Base-by-base conservation (phyloP, 176 grass and related monocot species). In the Leersia perrieri region DNA sequence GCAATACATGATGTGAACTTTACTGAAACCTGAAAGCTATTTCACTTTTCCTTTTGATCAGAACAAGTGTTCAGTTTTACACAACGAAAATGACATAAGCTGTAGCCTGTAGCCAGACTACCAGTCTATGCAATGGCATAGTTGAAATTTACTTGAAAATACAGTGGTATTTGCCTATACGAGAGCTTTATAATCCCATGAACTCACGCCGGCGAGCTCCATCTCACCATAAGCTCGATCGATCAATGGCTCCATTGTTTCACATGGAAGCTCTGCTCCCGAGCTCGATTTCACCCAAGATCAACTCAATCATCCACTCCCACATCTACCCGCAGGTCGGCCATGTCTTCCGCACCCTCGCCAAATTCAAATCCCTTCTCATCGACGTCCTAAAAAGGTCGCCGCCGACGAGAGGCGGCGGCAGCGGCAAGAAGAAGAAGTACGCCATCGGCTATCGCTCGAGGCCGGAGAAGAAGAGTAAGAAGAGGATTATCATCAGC, bases 301-400 rank as follows among this genome's bases (percentile, higher is more conserved):
- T 87, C 39, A 87, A 73, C 78, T 34, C 81, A 38, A 74, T 90
- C 42, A 76, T 93, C 77, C 88, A 90, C 30, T 81, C 84, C 34
- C 85, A 87, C 51, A 80, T 88, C 77, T 87, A 90, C 67, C 84
- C 77, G 14, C 84, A 87, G 11, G 77, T 85, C 9, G 84, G 81
- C 66, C 81, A 68, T 38, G 84, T 90, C 55, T 83, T 87, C 68
- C 88, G 79, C 11, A 72, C 72, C 23, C 84, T 93, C n/a, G 88
- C 82, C 40, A 44, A 68, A 78, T 78, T 93, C 84, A 93, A 85
- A 79, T 90, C 86, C 16, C 15, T 85, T 38, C 35, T 93, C 77
- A 60, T 82, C n/a, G 73, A 82, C 51, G 81, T 86, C 13, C 36
- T 90, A 77, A 63, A 63, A 81, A 72, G 31, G 32, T 40, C 5